Base-by-base conservation (phyloP, 177 flowering plant genomes). In the Vitis hybrid region DNA sequence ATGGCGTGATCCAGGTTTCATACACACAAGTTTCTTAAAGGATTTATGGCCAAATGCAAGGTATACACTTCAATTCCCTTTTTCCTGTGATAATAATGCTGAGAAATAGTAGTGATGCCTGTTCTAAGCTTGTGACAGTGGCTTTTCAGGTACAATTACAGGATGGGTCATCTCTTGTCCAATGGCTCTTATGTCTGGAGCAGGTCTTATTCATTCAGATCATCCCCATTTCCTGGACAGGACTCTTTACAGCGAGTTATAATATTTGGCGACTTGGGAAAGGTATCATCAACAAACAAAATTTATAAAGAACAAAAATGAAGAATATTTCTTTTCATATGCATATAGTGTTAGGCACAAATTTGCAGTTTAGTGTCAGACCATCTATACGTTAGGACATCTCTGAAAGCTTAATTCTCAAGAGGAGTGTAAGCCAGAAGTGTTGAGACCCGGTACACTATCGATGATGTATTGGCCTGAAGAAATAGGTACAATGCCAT, bases 1-100 rank as follows among this genome's bases (percentile, higher is more conserved):
- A 6, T 95, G 99, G 98, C 88, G 98, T 62, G 93, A 93, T 78
- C 98, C 98, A 63, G 98, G 99, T 62, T 95, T 88, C 81, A 84
- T 91, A 52, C 99, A 95, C 69, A 95, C 99, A 5, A 89, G 98
- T 78, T 93, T 90, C 80, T 75, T 93, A 56, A 88, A 84, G 60
- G 73, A 90, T 57, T 74, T 93, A 75, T 90, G 97, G 99, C 99
- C 99, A 5, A 91, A 90, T 76, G 51, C 77, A 15, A 58, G 56
- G 99, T 92, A 88, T 52, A 75, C 21, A 56, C 69, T 70, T 30
- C 6, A 46, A 58, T 0, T 35, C 21, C 9, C 18, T 2, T 61
- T n/a, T 18, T 59, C 52, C 18, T 73, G 11, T n/a, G 58, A 19
- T 18, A 12, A 4, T 52, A 9, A 21, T 27, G 27, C 3, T 1